These are phyloP conservation scores for Coemansia sp. DNA, from an alignment of 192 early-diverging fungal genomes.

Conservation along the genomic window DNA sequence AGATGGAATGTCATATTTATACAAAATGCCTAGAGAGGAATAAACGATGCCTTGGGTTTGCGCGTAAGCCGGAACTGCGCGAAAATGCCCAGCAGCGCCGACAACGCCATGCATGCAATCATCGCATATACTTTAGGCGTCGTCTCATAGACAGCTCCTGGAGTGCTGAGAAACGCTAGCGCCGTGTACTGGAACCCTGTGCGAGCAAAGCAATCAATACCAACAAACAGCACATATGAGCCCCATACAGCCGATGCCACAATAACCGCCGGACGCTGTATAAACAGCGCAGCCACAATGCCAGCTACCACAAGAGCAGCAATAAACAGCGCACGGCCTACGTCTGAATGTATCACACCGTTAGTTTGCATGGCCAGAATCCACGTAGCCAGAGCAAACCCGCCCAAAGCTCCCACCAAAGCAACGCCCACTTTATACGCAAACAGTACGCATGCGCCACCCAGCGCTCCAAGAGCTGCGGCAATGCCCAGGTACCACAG, in stretches of 20 bases:
- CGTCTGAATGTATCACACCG: conserved; percentile 63
- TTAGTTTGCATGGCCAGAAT: conserved; percentile 62
- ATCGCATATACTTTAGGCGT: conserved; percentile 65
- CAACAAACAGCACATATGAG: conserved; percentile 74
- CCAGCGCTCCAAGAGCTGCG: conserved; percentile 63
- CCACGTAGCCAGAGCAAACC: conserved; percentile 74
- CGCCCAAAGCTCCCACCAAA: conserved; percentile 74
- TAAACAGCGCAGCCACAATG: conserved; percentile 63
- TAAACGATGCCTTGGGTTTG: conserved; percentile 18
- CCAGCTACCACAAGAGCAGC: conserved; percentile 61
- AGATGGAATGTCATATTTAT: background rate
- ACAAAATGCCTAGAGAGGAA: conserved; percentile 16
- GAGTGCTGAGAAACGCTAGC: conserved; percentile 56
- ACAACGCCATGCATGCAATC: conserved; percentile 65
- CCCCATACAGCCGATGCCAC: conserved; percentile 75
- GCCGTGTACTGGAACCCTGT: conserved; percentile 72
- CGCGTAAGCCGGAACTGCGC: conserved; percentile 66
- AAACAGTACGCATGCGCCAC: conserved; percentile 65
- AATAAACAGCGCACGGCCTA: conserved; percentile 72
- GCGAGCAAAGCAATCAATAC: conserved; percentile 79
- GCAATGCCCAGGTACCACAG: conserved; percentile 59
- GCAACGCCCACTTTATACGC: conserved; percentile 72
- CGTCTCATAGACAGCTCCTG: conserved; percentile 53
- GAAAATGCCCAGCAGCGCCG: conserved; percentile 63
- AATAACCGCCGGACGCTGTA: conserved; percentile 66